Conservation (phyloP, 176 grass and related monocot species). For the Triticum urartu region DNA sequence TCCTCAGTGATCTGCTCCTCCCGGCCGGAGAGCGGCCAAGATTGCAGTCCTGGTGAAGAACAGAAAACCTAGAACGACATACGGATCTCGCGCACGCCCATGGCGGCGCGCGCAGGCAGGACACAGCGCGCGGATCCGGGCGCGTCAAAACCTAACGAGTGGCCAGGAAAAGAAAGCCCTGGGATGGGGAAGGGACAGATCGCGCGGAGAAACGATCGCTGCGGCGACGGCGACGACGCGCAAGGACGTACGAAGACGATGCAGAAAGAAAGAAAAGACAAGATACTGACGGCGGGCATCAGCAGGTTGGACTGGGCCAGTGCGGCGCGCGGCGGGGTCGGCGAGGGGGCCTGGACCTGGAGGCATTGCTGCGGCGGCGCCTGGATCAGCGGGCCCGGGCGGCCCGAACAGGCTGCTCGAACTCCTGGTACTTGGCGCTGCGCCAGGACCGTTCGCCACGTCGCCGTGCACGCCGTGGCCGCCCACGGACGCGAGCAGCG, state of each 20-base stretch:
- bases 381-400: conserved; percentile 18
- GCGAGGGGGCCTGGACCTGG: not conserved
- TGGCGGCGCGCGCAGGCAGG: not conserved
- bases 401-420: not conserved
- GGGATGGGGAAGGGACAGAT: not conserved
- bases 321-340: not conserved
- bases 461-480: not conserved
- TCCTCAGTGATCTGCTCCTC: not conserved
- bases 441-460: not conserved
- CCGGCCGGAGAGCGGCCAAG: not conserved
- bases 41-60: not conserved
- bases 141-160: conserved; percentile 31
- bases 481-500: conserved; percentile 15
- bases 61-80: not conserved
- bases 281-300: not conserved
- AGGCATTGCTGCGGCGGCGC: not conserved
- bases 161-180: not conserved
- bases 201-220: not conserved
- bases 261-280: not conserved
- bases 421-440: conserved; percentile 14
- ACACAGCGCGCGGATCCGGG: not conserved
- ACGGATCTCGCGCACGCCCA: conserved; percentile 16
- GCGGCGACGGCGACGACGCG: not conserved
- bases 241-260: not conserved
- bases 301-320: conserved; percentile 18